Percentiles rank a stretch among this genome's conserved stretches.
Evolutionary conservation across 1,139 yeast genomes (phyloP).

Genomic region (Geotrichum histeridarum): DNA sequence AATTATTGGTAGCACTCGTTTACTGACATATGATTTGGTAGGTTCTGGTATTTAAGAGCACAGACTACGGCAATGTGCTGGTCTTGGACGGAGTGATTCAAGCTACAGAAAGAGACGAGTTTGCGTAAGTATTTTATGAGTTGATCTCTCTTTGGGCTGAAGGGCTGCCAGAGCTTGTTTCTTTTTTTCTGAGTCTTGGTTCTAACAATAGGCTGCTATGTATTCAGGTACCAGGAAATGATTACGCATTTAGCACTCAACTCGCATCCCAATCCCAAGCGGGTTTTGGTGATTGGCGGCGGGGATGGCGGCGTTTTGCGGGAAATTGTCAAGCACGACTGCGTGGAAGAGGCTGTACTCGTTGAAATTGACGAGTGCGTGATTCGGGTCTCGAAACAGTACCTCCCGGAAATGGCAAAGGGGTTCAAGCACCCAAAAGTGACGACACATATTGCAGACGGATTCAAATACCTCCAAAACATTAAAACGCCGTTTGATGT

Average conservation of each 20-base stretch:
- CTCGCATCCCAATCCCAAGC: slow-evolving; percentile 87
- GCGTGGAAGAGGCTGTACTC: slow-evolving; percentile 78
- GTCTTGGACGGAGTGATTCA: slow-evolving; percentile 89
- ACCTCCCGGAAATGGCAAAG: slow-evolving; percentile 77
- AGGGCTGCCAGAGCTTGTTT: neutral
- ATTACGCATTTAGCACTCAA: slow-evolving; percentile 83
- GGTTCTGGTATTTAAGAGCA: slow-evolving; percentile 74
- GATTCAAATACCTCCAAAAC: slow-evolving; percentile 81
- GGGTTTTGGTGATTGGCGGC: slow-evolving; percentile 87
- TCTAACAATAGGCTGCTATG: neutral
- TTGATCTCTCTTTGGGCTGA: too few species aligned
- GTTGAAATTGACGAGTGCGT: slow-evolving; percentile 93
- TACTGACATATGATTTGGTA: slow-evolving; percentile 5
- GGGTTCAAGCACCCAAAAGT: slow-evolving; percentile 79
- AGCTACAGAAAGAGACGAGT: slow-evolving; percentile 91
- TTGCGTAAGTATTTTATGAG: slow-evolving; percentile 42
- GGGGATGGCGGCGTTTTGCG: slow-evolving; percentile 96
- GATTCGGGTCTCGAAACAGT: slow-evolving; percentile 72
- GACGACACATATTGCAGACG: slow-evolving; percentile 80
- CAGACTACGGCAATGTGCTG: slow-evolving; percentile 84
- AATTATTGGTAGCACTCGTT: neutral
- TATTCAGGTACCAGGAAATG: slow-evolving; percentile 74
- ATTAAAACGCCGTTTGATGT: slow-evolving; percentile 72
- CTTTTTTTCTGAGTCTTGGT: neutral
- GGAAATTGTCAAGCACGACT: slow-evolving; percentile 81